These are phyloP conservation scores for Lichtheimia ornata DNA, from an alignment of 371 early-diverging fungal species.

Conservation along the genomic window DNA sequence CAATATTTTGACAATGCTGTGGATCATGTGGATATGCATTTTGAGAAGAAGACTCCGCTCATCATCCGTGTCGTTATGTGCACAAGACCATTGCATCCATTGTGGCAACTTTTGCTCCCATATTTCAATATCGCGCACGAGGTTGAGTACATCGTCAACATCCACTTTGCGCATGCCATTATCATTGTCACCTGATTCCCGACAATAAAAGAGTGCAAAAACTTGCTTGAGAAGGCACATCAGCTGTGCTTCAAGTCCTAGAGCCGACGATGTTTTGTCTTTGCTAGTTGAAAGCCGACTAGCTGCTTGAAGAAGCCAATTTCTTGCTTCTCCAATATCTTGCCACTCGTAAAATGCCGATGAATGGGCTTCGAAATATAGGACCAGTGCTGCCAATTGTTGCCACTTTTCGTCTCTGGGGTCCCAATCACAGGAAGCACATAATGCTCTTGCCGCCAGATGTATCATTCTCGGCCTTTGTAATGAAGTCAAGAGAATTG, in stretches of 20 bases:
- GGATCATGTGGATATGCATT: conserved; percentile 40
- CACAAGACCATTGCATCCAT: conserved; percentile 32
- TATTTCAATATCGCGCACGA: conserved; percentile 41
- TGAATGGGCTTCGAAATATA: conserved; percentile 4
- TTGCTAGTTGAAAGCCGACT: not conserved
- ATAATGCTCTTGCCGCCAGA: not conserved
- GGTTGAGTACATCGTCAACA: conserved; percentile 43
- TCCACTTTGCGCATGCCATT: conserved; percentile 34
- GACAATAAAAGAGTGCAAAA: conserved; percentile 9
- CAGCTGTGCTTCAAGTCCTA: conserved; percentile 11
- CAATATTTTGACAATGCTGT: conserved; percentile 35
- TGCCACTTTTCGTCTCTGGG: not conserved
- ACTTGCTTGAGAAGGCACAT: conserved; percentile 11
- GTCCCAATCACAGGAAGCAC: conserved; percentile 1
- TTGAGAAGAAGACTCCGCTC: not conserved
- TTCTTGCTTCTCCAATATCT: conserved; percentile 4
- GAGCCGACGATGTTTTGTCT: not conserved
- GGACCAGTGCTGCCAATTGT: conserved; percentile 3
- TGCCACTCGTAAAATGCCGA: not conserved
- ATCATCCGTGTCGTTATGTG: not conserved
- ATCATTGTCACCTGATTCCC: not conserved
- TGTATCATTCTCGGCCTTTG: not conserved
- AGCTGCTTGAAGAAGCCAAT: conserved; percentile 10
- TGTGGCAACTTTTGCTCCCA: conserved; percentile 38
- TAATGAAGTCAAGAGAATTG: not conserved